Conservation (phyloP, 441 rosid species). For the Rhodomyrtus psidioides region DNA sequence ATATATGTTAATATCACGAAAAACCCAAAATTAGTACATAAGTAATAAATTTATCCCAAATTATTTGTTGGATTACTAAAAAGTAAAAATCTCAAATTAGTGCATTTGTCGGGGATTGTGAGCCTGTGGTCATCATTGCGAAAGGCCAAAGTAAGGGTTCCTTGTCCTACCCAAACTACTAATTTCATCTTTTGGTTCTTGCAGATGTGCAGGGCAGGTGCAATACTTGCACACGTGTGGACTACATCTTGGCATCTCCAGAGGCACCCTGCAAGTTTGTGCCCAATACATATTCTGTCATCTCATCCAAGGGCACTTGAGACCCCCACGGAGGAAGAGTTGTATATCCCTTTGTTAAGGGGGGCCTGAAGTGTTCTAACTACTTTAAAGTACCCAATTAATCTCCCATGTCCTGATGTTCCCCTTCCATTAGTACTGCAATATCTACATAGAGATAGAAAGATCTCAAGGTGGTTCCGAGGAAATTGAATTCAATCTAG, state of each 20-base stretch:
- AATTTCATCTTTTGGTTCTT: not conserved
- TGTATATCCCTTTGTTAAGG: not conserved
- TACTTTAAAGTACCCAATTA: not conserved
- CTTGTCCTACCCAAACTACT: not conserved
- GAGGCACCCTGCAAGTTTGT: constrained; percentile 49
- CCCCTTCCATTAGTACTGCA: not conserved
- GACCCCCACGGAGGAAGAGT: constrained; percentile 51
- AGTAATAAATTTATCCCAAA: no score
- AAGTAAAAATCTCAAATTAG: no score
- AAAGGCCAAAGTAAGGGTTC: constrained; percentile 68
- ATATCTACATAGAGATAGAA: not conserved
- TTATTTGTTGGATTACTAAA: no score
- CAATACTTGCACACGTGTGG: constrained; percentile 77
- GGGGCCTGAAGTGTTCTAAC: not conserved
- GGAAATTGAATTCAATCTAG: not conserved
- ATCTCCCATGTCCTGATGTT: not conserved
- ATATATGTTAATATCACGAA: no score
- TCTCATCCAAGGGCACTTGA: constrained; percentile 88
- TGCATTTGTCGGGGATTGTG: constrained; percentile 82
- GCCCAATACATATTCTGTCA: constrained; percentile 75
- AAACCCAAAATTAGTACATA: no score
- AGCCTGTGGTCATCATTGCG: constrained; percentile 80
- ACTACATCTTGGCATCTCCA: constrained; percentile 62
- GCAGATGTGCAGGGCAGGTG: constrained; percentile 76
- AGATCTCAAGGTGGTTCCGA: not conserved